Base-by-base conservation (phyloP, 202 grass and related monocot genomes). In the Brachypodium distachyon region DNA sequence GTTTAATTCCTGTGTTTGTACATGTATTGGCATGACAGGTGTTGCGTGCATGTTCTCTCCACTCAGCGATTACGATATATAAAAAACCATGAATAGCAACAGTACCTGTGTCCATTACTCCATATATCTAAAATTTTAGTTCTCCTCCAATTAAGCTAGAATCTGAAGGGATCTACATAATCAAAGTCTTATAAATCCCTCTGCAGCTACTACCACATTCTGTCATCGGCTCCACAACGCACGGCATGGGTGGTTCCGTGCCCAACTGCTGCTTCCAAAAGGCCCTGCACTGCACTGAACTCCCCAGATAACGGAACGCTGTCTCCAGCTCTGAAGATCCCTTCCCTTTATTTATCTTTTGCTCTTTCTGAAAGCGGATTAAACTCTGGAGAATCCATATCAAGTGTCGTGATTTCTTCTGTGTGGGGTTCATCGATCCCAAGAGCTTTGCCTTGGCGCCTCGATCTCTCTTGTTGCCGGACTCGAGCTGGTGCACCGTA, bases 31-130 rank as follows among this genome's bases (percentile, higher is more conserved):
- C 74, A 78, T 79, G 8, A 83, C 74, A 67, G 28, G 28, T 26
- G 81, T 83, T 62, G 80, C 28, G 53, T 62, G 68, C 75, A 75
- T 79, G 85, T 75, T 83, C 60, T 79, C 72, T 54, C 78, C 17
- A 23, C 41, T n/a, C n/a, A n/a, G n/a, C n/a, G n/a, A 36, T 17
- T 3, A 39, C 41, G 25, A 18, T 44, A 16, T 34, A 23, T 41
- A 13, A 1, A 21, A 18, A n/a, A 40, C 68, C 38, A 56, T 56
- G 66, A 29, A 37, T 77, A 36, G 65, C 67, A 79, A 67, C 23
- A 56, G 55, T 13, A 64, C 8, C 47, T 25, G 6, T 26, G 18
- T 34, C 4, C 9, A 14, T 70, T 11, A 31, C 21, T 16, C 22
- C n/a, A 48, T 25, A 18, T 47, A 11, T 38, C 46, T 80, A 52